A percentile compares a stretch with the other conserved stretches of the same genome.
Conservation (phyloP, 2,329 filamentous ascomycete genomes). For the Scytalidium lignicola region DNA sequence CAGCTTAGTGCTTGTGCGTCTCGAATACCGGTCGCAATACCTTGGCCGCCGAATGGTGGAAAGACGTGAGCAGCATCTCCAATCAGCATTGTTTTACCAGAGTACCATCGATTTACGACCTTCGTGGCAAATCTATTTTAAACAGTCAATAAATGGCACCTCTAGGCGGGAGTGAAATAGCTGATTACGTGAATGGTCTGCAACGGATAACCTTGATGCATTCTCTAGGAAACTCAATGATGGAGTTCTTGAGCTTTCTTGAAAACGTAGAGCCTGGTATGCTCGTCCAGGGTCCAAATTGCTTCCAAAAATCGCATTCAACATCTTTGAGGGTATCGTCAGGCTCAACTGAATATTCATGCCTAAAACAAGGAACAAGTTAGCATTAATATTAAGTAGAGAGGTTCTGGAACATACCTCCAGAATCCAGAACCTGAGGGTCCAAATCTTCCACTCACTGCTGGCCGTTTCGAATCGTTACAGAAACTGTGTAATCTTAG, state of each 20-base stretch:
- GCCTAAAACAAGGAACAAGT: neutral
- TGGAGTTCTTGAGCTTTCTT: conserved; percentile 29
- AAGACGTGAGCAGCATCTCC: conserved; percentile 39
- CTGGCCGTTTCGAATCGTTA: conserved; percentile 34
- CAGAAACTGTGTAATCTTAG: conserved; percentile 36
- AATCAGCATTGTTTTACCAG: conserved; percentile 27
- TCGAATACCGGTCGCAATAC: conserved; percentile 9
- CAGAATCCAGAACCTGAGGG: conserved; percentile 34
- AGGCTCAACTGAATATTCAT: conserved; percentile 1
- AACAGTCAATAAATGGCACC: conserved; percentile 13
- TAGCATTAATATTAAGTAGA: neutral
- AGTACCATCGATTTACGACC: conserved; percentile 29
- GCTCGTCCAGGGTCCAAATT: conserved; percentile 1
- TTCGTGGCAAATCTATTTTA: conserved; percentile 1
- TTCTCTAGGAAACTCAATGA: conserved; percentile 28
- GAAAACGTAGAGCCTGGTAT: conserved; percentile 2
- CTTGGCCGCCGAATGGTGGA: conserved; percentile 28
- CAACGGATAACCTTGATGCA: conserved; percentile 33
- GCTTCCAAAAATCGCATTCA: conserved; percentile 1
- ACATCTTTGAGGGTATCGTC: conserved; percentile 1
- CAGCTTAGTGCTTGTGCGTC: conserved; percentile 8
- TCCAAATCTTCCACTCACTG: conserved; percentile 42
- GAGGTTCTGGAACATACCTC: conserved; percentile 30
- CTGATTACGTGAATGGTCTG: conserved; percentile 29
- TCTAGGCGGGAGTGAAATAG: too few species aligned